Evolutionary conservation across 1,284 basidiomycete genomes (phyloP).

Genomic region (Marasmius oreades): DNA sequence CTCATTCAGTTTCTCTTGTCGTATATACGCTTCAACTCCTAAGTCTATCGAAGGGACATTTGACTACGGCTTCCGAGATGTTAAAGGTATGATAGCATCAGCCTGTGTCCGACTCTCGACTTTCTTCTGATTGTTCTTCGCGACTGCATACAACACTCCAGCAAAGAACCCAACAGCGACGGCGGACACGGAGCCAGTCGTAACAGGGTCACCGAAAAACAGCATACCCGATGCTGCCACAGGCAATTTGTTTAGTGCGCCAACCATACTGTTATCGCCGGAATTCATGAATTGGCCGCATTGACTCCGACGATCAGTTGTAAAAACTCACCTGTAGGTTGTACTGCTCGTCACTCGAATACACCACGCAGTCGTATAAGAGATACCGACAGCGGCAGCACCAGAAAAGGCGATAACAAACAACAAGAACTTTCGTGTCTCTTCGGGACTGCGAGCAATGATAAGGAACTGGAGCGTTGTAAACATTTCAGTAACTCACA

Average conservation of each 20-base stretch:
- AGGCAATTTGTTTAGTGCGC: constrained; percentile 97
- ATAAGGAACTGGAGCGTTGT: background rate
- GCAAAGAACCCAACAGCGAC: constrained; percentile 90
- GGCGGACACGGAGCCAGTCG: constrained; percentile 84
- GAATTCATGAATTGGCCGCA: constrained; percentile 7
- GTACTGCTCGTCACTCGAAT: constrained; percentile 95
- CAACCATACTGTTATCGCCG: constrained; percentile 81
- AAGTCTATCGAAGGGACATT: background rate
- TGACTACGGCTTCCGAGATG: constrained; percentile 44
- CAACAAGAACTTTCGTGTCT: constrained; percentile 78
- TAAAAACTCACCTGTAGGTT: constrained; percentile 76
- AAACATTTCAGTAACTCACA: constrained; percentile 51
- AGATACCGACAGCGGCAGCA: constrained; percentile 95
- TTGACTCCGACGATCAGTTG: constrained; percentile 9
- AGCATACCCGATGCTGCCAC: constrained; percentile 96
- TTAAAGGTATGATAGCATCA: constrained; percentile 55
- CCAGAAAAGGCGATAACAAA: constrained; percentile 94
- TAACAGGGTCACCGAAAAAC: constrained; percentile 91
- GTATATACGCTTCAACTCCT: constrained; percentile 7
- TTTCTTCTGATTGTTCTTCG: constrained; percentile 87
- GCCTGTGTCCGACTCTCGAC: constrained; percentile 46
- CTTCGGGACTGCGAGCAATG: constrained; percentile 62
- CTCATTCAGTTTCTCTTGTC: background rate
- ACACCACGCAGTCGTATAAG: constrained; percentile 99
- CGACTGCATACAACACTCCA: constrained; percentile 85